These are phyloP conservation scores for Fusarium verticillioides DNA, from an alignment of 2,329 filamentous ascomycete species.

Conservation along the genomic window DNA sequence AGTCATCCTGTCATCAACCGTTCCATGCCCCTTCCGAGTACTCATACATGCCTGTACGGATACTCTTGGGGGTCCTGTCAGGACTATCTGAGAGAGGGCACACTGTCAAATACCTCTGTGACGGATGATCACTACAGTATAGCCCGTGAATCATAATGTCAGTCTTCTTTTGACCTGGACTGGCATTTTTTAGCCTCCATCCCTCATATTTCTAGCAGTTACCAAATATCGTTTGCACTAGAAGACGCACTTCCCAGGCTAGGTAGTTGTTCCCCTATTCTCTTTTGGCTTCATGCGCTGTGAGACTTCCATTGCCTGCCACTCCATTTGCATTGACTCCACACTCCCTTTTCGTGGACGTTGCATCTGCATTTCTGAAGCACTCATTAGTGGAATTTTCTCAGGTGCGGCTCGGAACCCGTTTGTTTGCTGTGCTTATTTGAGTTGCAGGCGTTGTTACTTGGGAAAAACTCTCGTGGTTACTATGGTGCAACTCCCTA, in stretches of 20 bases:
- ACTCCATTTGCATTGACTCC: neutral
- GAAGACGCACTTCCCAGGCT: neutral
- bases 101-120: neutral
- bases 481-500: neutral
- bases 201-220: neutral
- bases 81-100: neutral
- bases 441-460: neutral
- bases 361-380: neutral
- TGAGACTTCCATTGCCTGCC: neutral
- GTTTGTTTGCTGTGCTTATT: neutral
- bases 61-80: neutral
- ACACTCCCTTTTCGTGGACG: neutral
- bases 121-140: neutral
- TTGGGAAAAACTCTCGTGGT: neutral
- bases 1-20: neutral
- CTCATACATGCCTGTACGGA: neutral
- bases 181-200: neutral
- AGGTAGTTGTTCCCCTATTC: neutral
- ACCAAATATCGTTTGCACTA: neutral
- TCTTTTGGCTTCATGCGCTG: neutral
- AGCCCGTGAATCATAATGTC: neutral
- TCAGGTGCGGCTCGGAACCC: neutral
- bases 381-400: too few species aligned
- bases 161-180: neutral
- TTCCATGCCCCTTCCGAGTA: neutral